A percentile compares a stretch with the other conserved stretches of the same genome.
Conservation (phyloP, 2,329 filamentous ascomycete genomes). For the Coniochaeta hoffmannii region DNA sequence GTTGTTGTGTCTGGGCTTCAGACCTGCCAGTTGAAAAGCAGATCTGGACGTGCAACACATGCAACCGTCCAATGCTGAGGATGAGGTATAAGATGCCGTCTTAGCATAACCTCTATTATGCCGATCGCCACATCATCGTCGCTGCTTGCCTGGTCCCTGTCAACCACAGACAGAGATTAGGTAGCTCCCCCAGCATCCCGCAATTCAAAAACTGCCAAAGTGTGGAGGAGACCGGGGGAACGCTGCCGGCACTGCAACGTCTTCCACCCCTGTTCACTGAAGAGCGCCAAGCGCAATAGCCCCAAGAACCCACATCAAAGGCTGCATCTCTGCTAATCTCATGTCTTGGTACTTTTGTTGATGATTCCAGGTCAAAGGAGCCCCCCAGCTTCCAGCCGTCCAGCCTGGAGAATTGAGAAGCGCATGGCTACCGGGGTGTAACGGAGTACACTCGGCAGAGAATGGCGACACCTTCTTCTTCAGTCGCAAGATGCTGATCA, state of each 20-base stretch:
- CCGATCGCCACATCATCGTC: background rate
- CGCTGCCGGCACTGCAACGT: background rate
- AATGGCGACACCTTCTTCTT: background rate
- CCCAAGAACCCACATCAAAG: background rate
- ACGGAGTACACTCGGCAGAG: background rate
- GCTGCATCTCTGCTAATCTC: background rate
- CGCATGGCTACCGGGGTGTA: background rate
- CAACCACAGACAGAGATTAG: background rate
- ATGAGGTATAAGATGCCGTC: background rate
- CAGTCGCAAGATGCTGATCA: background rate
- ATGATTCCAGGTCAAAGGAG: background rate
- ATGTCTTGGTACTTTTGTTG: background rate
- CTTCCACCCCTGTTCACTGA: background rate
- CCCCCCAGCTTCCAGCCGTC: no score
- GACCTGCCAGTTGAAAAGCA: background rate
- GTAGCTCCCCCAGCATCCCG: background rate
- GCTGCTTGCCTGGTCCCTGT: background rate
- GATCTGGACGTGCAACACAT: background rate
- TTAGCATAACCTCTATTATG: background rate
- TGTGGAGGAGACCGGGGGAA: background rate
- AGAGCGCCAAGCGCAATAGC: background rate
- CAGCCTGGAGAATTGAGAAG: background rate
- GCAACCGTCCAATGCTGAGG: no score
- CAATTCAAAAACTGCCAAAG: background rate
- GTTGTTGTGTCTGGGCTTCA: background rate